A percentile compares a stretch with the other conserved stretches of the same genome.
phyloP scores from a whole-genome alignment of 2,329 filamentous ascomycete genomes.

The Ophiognomonia clavigignenti-juglandacearum region DNA sequence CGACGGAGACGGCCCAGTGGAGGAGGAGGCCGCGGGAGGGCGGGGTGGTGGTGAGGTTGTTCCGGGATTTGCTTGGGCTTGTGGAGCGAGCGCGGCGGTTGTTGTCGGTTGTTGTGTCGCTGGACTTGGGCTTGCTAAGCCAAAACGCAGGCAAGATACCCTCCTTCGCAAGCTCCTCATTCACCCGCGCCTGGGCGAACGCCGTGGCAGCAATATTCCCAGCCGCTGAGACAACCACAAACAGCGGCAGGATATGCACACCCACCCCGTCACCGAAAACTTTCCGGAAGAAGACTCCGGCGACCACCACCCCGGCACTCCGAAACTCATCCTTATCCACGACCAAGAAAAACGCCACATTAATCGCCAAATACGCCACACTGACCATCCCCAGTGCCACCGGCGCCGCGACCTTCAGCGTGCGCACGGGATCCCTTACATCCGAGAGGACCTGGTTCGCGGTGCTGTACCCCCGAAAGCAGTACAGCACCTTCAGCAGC shows the following conservation, averaged over 20 bases:
- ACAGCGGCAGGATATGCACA: conserved; percentile 38
- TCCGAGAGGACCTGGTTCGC: conserved; percentile 53
- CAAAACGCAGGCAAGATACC: conserved; percentile 40
- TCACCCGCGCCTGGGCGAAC: conserved; percentile 43
- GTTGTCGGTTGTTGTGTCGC: not conserved
- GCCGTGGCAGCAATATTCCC: conserved; percentile 44
- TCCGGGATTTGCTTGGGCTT: conserved; percentile 6
- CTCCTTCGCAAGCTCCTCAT: conserved; percentile 41
- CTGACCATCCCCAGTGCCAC: conserved; percentile 49
- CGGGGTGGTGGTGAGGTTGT: not conserved
- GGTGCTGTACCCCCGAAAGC: conserved; percentile 49
- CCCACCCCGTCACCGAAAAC: conserved; percentile 40
- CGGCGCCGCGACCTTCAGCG: conserved; percentile 52
- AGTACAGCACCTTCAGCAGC: conserved; percentile 52
- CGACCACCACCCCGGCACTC: conserved; percentile 47
- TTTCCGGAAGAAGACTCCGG: conserved; percentile 54
- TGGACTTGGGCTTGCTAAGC: conserved; percentile 19
- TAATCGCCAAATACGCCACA: conserved; percentile 51
- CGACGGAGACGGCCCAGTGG: conserved; percentile 56
- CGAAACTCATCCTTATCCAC: conserved; percentile 52
- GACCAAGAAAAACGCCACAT: conserved; percentile 55
- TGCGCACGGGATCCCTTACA: conserved; percentile 52
- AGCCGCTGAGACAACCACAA: conserved; percentile 41
- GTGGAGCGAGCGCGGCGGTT: conserved; percentile 10
- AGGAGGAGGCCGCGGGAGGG: conserved; percentile 40